Evolutionary conservation across 2,329 filamentous ascomycete genomes (phyloP), one percentile per base, ranked within the genome.

Genomic region (Podosphaera fusca): DNA sequence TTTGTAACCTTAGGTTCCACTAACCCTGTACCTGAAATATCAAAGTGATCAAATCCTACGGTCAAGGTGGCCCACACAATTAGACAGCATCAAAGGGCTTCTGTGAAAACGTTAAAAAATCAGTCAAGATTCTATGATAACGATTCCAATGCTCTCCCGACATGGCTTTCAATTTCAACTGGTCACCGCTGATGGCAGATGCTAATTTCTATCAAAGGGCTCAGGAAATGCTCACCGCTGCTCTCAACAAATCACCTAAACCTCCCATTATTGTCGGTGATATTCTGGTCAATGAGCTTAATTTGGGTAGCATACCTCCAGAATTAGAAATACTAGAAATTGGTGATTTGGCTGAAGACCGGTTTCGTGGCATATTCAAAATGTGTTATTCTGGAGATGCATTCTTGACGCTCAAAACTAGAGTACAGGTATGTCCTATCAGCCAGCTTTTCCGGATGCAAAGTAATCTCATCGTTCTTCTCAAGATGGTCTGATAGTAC

Each of bases 161-260:
- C 53, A 98, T 98, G 92, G 92, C 92, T 64, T 98, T 98, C 85
- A 96, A 96, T 77, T 98, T 98, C 85, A 96, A 96, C 87, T 98
- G 92, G 92, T 95, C 88, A 79, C 92, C 92, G 68, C 78, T 98
- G 63, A 92, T 94, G 73, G 90, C 90, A 68, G 92, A 96, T 74
- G 90, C 87, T 67, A 80, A 82, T 64, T 92, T 92, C 71, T 90
- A 90, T 72, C 80, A 85, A 69, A 84, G 88, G 64, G 90, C 92
- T 55, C 85, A 89, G 70, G 89, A 96, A 69, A 85, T 96, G 70
- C 78, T 98, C 65, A 98, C 92, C 33, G 84, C 86, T 58, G 92
- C 92, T 40, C 77, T 98, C 66, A 98, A 98, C 77, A 96, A 96
- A 73, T 92, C 87, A 57, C 89, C 90, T 45, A 96, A 96, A 68